phyloP scores from a whole-genome alignment of 2,329 filamentous ascomycete genomes.

The Colletotrichum chlorophyti region DNA sequence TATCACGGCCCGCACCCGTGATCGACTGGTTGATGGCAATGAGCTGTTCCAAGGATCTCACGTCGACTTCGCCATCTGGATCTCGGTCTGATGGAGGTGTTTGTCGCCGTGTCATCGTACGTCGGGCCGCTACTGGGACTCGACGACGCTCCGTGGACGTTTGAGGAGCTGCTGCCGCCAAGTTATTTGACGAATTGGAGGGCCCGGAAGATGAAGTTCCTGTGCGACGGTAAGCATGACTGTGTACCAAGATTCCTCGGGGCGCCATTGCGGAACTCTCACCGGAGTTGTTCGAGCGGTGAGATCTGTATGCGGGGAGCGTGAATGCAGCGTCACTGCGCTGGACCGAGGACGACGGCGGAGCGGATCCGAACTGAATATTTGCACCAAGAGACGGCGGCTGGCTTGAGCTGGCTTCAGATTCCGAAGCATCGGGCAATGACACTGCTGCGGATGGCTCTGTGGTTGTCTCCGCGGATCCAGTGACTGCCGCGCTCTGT shows the following conservation, averaged over 20 bases:
- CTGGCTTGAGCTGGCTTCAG: neutral
- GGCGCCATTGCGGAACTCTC: neutral
- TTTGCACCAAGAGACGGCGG: constrained; percentile 1
- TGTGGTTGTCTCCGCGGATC: neutral
- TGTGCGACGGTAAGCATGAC: neutral
- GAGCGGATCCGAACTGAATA: constrained; percentile 29
- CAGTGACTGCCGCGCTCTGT: neutral
- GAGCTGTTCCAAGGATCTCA: constrained; percentile 27
- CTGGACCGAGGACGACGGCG: constrained; percentile 16
- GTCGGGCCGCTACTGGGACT: neutral
- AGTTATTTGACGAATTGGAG: neutral
- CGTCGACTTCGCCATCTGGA: constrained; percentile 6
- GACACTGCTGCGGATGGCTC: neutral
- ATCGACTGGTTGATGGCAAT: neutral
- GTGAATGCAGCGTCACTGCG: neutral
- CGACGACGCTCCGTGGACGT: constrained; percentile 6
- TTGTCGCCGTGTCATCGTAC: constrained; percentile 12
- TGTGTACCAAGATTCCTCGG: too few relatives aligned
- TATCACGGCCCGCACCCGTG: neutral
- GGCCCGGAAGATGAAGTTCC: neutral
- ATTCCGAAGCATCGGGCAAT: neutral
- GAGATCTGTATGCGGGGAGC: neutral
- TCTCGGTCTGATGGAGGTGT: constrained; percentile 16
- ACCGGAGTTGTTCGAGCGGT: constrained; percentile 3
- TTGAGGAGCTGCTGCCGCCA: neutral